Evolutionary conservation across 306 rosid species (phyloP).

Genomic region (Pterocarpus santalinus): DNA sequence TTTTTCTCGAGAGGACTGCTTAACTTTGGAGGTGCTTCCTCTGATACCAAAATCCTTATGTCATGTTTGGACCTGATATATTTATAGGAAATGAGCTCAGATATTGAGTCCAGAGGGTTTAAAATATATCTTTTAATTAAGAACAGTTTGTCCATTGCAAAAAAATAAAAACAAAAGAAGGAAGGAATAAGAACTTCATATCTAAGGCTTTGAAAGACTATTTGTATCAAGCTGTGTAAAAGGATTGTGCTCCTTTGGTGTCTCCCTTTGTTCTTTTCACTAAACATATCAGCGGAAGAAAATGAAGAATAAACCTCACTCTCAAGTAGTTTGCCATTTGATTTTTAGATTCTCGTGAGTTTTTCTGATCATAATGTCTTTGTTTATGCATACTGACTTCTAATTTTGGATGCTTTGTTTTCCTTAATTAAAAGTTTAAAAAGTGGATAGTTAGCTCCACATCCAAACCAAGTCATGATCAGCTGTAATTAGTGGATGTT

Average conservation of each 20-base stretch:
- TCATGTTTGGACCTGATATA: neutral
- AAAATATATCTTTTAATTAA: neutral
- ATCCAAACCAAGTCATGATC: neutral
- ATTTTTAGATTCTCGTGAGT: neutral
- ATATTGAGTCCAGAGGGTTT: neutral
- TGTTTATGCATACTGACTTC: neutral
- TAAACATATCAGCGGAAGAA: neutral
- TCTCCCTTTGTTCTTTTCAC: neutral
- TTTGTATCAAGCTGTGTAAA: neutral
- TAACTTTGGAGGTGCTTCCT: conserved; percentile 27
- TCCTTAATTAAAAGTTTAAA: neutral
- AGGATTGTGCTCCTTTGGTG: neutral
- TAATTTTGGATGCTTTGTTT: neutral
- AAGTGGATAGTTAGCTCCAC: neutral
- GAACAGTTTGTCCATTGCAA: neutral
- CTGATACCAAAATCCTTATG: neutral
- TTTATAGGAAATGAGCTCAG: neutral
- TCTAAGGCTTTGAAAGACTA: neutral
- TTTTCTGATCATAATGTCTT: neutral
- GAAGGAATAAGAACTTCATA: neutral
- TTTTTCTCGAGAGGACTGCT: conserved; percentile 52
- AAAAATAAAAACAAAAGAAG: too few relatives aligned
- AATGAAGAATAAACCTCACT: neutral
- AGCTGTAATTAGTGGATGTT: conserved; percentile 24
- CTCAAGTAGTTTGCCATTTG: conserved; percentile 7